phyloP scores from a whole-genome alignment of 2,329 filamentous ascomycete genomes.

The Sclerotinia minor region DNA sequence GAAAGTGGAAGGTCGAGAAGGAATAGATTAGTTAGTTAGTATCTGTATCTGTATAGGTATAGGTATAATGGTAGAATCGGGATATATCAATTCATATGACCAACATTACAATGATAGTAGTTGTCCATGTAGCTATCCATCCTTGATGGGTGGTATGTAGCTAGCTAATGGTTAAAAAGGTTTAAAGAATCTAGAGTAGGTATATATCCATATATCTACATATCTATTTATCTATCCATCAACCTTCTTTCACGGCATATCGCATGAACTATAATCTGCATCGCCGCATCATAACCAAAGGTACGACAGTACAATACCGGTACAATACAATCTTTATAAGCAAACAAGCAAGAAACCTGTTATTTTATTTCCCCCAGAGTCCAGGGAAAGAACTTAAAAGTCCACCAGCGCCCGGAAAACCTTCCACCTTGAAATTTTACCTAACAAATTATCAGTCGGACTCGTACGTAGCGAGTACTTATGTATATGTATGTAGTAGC shows the following conservation, averaged over 20 bases:
- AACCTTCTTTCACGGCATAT: neutral
- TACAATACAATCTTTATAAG: neutral
- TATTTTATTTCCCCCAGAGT: too few relatives aligned
- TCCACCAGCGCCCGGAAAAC: neutral
- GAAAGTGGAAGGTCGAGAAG: neutral
- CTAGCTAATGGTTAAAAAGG: neutral
- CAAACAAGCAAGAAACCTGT: neutral
- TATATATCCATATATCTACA: neutral
- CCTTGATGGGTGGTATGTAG: neutral
- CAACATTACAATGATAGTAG: neutral
- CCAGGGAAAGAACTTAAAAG: too few relatives aligned
- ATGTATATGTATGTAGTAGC: too few relatives aligned
- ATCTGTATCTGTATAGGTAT: neutral
- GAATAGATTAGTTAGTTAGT: neutral
- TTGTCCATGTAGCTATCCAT: conserved; percentile 2
- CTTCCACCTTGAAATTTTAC: neutral
- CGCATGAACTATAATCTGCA: neutral
- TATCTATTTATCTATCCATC: neutral
- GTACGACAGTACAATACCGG: too few relatives aligned
- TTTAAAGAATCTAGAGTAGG: too few relatives aligned
- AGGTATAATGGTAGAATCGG: neutral
- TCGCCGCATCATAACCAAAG: neutral
- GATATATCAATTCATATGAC: neutral
- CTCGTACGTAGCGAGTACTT: too few relatives aligned
- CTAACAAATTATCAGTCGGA: too few relatives aligned